Base-by-base conservation (phyloP, 2,329 filamentous ascomycete genomes). In the Chaetomium sp. region DNA sequence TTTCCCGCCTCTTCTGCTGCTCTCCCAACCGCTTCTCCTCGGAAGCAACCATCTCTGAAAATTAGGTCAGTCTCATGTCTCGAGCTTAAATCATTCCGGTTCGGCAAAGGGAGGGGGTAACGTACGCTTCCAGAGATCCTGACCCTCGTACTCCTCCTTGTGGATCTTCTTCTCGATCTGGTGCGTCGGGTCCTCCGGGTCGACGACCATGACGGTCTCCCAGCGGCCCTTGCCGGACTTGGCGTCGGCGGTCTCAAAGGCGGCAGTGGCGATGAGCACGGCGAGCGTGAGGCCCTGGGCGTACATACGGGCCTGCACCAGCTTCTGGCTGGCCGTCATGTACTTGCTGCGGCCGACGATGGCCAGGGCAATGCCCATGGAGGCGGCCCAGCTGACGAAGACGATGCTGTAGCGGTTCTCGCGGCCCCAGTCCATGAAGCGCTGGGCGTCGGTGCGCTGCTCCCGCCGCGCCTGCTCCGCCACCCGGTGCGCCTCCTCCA, bases 291-390 rank as follows among this genome's bases (percentile, higher is more conserved):
- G 81, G 6, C 91, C 92, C 81, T 97, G 93, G 3, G 93, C 93
- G 78, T 97, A 97, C 69, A 97, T 90, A 85, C 93, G 89, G 27
- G 93, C 93, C 83, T 97, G 93, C 19, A 97, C 93, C 25, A 97
- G 81, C 83, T 97, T 97, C 82, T 97, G 93, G 66, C 85, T 80
- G 2, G 87, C 88, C 57, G 84, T 86, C 55, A 96, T 82, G 75
- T 89, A 91, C 69, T 85, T 88, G 76, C 92, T 92, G 68, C 92
- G 86, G 74, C 90, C 87, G 68, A 97, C 92, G 33, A 96, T 76
- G 62, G 83, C 87, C 70, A 95, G 85, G 4, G 91, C 89, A 50
- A 89, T 78, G 65, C 83, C 87, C 87, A 97, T 94, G 72, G 87
- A 88, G 47, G 89, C 90, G 16, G 94, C 78, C 93, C 93, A 97